phyloP scores from a whole-genome alignment of 331 rosid genomes.

The Pyrus hybrid region DNA sequence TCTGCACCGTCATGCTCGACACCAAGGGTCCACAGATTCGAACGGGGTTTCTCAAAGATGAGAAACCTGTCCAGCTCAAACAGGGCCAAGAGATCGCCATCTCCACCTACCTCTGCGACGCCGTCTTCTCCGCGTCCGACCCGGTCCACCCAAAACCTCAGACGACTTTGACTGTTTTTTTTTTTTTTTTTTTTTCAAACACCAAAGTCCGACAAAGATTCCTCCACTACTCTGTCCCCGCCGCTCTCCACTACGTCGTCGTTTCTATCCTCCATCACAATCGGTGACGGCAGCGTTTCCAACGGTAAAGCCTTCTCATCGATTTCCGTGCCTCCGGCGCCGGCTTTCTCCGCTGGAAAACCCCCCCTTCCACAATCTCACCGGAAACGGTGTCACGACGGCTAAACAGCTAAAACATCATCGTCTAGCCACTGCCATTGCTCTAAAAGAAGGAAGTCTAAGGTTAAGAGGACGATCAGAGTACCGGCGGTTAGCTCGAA shows the following conservation, averaged over 20 bases:
- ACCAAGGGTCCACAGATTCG: too few relatives aligned
- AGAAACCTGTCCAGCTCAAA: too few relatives aligned
- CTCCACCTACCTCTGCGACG: too few relatives aligned
- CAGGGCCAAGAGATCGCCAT: too few relatives aligned
- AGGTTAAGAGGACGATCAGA: slow-evolving; percentile 41
- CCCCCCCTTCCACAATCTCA: too few relatives aligned
- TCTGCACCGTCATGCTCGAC: too few relatives aligned
- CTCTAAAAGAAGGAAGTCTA: slow-evolving; percentile 63
- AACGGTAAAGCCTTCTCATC: slow-evolving; percentile 43
- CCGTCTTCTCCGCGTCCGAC: too few relatives aligned
- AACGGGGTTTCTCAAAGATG: too few relatives aligned
- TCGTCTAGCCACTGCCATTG: slow-evolving; percentile 62
- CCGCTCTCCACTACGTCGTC: slow-evolving; percentile 60
- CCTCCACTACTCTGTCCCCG: slow-evolving; percentile 26
- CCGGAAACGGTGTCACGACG: slow-evolving; percentile 49
- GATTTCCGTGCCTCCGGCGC: slow-evolving; percentile 18
- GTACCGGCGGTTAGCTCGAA: slow-evolving; percentile 70
- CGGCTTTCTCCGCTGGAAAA: slow-evolving; percentile 28
- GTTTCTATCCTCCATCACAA: slow-evolving; percentile 49
- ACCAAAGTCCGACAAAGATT: slow-evolving; percentile 7
- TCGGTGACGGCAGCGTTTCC: slow-evolving; percentile 73
- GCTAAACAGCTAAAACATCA: slow-evolving; percentile 19
- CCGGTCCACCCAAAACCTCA: not conserved
- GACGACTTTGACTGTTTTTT: not conserved
- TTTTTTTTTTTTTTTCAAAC: too few relatives aligned